Percentiles rank a stretch among this genome's conserved stretches.
These are phyloP conservation scores for Sporisorium scitamineum DNA, from an alignment of 1,284 basidiomycete genomes.

Conservation along the genomic window DNA sequence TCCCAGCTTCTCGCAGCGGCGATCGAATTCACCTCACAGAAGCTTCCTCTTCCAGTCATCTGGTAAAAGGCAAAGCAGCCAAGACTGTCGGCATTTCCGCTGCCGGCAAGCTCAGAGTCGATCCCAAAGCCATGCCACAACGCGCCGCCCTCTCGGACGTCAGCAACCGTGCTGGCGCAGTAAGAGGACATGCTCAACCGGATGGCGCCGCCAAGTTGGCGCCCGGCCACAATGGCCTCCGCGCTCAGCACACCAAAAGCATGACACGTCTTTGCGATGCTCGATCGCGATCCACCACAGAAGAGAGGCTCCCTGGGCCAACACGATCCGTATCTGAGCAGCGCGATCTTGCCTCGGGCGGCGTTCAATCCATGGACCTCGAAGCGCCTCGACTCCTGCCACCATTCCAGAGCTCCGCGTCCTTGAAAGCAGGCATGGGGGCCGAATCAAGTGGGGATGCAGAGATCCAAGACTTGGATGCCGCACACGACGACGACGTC, in stretches of 20 bases:
- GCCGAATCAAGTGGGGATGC: conserved; percentile 25
- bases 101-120: conserved; percentile 24
- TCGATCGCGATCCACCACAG: conserved; percentile 34
- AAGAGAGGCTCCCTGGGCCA: conserved; percentile 23
- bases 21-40: conserved; percentile 50
- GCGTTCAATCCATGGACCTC: conserved; percentile 45
- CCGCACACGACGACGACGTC: conserved; percentile 13
- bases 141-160: conserved; percentile 48
- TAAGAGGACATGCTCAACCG: conserved; percentile 4
- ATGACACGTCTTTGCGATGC: conserved; percentile 44
- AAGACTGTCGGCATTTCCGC: conserved; percentile 19
- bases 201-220: conserved; percentile 31
- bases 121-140: conserved; percentile 33
- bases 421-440: conserved; percentile 11
- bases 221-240: conserved; percentile 36
- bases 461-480: conserved; percentile 30
- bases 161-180: conserved; percentile 38
- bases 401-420: conserved; percentile 34
- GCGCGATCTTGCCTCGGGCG: conserved; percentile 23
- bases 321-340: conserved; percentile 36
- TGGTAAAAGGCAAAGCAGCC: conserved; percentile 30
- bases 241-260: conserved; percentile 39
- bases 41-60: conserved; percentile 29
- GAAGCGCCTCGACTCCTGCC: conserved; percentile 36
- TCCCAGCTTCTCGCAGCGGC: conserved; percentile 49